Percentiles rank a stretch among this genome's conserved stretches.
phyloP scores from a whole-genome alignment of 2,329 filamentous ascomycete genomes.

The Ilyonectria destructans region DNA sequence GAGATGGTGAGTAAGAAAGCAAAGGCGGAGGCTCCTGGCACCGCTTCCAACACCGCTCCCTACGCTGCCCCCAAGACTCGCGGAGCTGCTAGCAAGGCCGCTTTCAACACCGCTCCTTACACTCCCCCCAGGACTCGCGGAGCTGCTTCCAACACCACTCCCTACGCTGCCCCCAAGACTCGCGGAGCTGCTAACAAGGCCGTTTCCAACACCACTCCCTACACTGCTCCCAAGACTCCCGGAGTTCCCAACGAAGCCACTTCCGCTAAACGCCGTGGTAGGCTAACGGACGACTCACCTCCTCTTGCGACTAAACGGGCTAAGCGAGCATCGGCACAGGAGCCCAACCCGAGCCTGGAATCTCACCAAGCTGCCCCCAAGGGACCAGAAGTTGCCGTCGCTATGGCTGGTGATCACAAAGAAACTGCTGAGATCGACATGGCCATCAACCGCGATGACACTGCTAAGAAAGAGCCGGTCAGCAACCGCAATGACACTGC shows the following conservation, averaged over 20 bases:
- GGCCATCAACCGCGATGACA: not conserved
- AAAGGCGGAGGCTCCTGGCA: not conserved
- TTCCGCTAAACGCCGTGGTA: not conserved
- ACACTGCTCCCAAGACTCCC: no score
- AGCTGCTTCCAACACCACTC: no score
- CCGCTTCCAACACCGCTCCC: not conserved
- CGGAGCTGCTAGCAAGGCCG: not conserved
- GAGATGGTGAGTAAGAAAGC: constrained; percentile 12
- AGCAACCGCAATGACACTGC: not conserved
- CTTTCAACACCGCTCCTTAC: no score
- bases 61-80: not conserved
- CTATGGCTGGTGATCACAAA: constrained; percentile 7
- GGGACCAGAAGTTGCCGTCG: not conserved
- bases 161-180: no score
- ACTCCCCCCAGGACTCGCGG: no score
- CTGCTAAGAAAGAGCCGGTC: not conserved
- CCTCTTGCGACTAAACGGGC: constrained; percentile 5
- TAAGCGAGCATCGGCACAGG: not conserved
- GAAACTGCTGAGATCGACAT: not conserved
- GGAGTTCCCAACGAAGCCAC: no score
- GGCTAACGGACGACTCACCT: not conserved
- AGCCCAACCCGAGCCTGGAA: constrained; percentile 1
- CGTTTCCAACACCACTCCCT: no score
- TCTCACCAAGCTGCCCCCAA: constrained; percentile 14
- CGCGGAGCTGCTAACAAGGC: no score